Percentiles rank a stretch among this genome's conserved stretches.
phyloP scores from a whole-genome alignment of 495 filamentous ascomycete genomes.

The Penicillium cosmopolitanum region DNA sequence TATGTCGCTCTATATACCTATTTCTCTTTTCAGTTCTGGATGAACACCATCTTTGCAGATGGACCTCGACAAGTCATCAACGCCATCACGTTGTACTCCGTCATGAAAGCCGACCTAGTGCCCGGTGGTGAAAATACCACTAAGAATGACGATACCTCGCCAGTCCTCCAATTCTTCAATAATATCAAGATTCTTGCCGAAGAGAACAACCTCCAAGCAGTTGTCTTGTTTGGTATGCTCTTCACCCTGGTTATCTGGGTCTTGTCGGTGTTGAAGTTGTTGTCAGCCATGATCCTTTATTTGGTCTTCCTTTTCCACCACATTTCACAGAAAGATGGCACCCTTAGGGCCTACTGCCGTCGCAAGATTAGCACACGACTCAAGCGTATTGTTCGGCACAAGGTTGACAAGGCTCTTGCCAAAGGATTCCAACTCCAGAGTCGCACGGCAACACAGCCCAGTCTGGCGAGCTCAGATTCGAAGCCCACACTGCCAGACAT shows the following conservation, averaged over 20 bases:
- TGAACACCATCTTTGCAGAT: conserved; percentile 84
- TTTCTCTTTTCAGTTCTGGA: conserved; percentile 92
- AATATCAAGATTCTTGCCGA: conserved; percentile 74
- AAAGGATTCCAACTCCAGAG: conserved; percentile 69
- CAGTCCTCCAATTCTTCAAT: conserved; percentile 67
- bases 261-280: conserved; percentile 73
- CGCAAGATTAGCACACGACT: conserved; percentile 85
- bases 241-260: conserved; percentile 93
- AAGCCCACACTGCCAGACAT: conserved; percentile 69
- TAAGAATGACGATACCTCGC: conserved; percentile 51
- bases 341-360: conserved; percentile 80
- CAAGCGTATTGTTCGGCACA: conserved; percentile 75
- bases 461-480: conserved; percentile 54
- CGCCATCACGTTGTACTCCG: conserved; percentile 81
- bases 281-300: conserved; percentile 75
- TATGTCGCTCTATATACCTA: conserved; percentile 93
- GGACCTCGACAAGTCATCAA: conserved; percentile 91
- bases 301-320: conserved; percentile 87
- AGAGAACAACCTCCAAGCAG: conserved; percentile 72
- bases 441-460: conserved; percentile 53
- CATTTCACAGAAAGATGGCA: conserved; percentile 78
- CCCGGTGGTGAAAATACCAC: conserved; percentile 57
- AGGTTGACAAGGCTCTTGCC: conserved; percentile 82
- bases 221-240: conserved; percentile 85
- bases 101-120: conserved; percentile 69